Conservation (phyloP, 208 protist species). For the Acanthamoeba castellanii region DNA sequence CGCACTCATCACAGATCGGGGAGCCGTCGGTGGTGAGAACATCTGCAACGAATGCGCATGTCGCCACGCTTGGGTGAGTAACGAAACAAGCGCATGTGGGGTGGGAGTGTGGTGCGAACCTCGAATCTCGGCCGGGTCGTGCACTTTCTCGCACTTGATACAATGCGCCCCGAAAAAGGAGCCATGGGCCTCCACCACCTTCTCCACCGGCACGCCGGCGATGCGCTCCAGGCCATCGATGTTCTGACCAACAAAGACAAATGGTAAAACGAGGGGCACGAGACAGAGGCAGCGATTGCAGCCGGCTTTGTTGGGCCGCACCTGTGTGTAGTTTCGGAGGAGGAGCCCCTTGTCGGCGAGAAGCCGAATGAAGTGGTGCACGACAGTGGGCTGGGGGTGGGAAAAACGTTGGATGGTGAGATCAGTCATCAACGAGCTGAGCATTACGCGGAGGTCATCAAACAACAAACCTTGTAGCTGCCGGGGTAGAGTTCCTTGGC, state of each 20-base stretch:
- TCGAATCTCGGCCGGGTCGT: constrained; percentile 54
- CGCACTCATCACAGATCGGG: constrained; percentile 74
- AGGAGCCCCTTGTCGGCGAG: constrained; percentile 93
- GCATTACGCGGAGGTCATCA: constrained; percentile 81
- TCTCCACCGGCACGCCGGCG: constrained; percentile 77
- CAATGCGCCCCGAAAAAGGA: constrained; percentile 77
- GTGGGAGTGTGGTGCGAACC: background rate
- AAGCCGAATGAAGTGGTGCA: constrained; percentile 87
- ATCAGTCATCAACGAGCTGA: constrained; percentile 86
- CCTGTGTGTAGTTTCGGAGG: constrained; percentile 90
- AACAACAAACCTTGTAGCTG: constrained; percentile 74
- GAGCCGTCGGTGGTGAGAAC: constrained; percentile 30
- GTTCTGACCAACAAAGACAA: constrained; percentile 77
- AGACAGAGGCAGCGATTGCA: no score
- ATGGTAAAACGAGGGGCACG: background rate
- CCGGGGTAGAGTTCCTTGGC: constrained; percentile 85
- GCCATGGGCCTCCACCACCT: constrained; percentile 84
- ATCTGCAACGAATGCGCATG: background rate
- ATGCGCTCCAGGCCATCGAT: constrained; percentile 87
- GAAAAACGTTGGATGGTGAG: background rate
- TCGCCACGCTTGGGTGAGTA: background rate
- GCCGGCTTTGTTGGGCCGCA: background rate
- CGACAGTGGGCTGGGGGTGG: background rate
- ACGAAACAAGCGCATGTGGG: background rate
- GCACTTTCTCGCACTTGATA: constrained; percentile 66